Evolutionary conservation across 495 filamentous ascomycete species (phyloP).

Genomic region (Penicillium manginii): DNA sequence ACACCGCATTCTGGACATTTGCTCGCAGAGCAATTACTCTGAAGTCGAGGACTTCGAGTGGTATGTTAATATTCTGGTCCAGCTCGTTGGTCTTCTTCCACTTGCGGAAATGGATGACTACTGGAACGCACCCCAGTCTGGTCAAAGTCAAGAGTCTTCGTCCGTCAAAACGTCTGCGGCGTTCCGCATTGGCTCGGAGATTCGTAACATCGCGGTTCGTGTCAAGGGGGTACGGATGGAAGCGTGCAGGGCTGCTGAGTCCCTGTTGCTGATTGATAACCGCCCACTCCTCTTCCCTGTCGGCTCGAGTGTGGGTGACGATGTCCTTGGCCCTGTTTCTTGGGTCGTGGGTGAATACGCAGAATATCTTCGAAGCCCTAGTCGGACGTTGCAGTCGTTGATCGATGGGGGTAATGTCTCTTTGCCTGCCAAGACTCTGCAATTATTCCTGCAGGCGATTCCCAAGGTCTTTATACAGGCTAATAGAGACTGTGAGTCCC

Average conservation of each 20-base stretch:
- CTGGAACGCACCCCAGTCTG: constrained; percentile 21
- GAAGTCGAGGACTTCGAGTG: constrained; percentile 91
- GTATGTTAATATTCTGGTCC: constrained; percentile 86
- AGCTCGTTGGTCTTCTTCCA: constrained; percentile 73
- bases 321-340: constrained; percentile 69
- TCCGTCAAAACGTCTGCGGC: constrained; percentile 46
- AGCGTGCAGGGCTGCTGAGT: constrained; percentile 81
- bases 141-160: constrained; percentile 21
- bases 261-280: constrained; percentile 60
- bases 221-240: constrained; percentile 78
- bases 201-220: constrained; percentile 89
- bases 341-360: constrained; percentile 93
- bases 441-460: constrained; percentile 81
- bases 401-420: constrained; percentile 65
- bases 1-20: constrained; percentile 81
- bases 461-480: constrained; percentile 81
- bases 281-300: constrained; percentile 49
- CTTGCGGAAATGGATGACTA: constrained; percentile 26
- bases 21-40: constrained; percentile 85
- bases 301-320: constrained; percentile 52
- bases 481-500: constrained; percentile 55
- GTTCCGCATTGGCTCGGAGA: constrained; percentile 76
- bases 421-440: constrained; percentile 65
- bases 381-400: constrained; percentile 69
- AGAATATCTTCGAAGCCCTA: constrained; percentile 63